Percentiles rank a stretch among this genome's conserved stretches.
Evolutionary conservation across 495 filamentous ascomycete genomes (phyloP).

Genomic region (Extremus antarcticus): DNA sequence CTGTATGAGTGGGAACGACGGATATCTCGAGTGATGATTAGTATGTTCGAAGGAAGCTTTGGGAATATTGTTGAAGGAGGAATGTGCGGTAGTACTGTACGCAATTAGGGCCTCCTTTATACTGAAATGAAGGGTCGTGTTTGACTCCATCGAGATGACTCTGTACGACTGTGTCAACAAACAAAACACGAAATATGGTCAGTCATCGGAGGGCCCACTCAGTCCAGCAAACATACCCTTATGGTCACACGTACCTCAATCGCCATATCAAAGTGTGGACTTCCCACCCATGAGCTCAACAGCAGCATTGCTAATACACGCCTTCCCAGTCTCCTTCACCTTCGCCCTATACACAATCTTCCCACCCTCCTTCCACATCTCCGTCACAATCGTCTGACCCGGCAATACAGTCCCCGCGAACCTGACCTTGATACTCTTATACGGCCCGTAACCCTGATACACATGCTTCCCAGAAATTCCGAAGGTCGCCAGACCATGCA

Average conservation of each 20-base stretch:
- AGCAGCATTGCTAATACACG: constrained; percentile 76
- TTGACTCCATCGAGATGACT: too few species aligned
- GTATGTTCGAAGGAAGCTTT: too few species aligned
- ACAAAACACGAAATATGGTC: too few species aligned
- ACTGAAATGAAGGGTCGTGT: too few species aligned
- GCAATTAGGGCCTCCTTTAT: too few species aligned
- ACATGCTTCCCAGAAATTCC: constrained; percentile 86
- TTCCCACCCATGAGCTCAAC: constrained; percentile 57
- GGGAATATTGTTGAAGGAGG: too few species aligned
- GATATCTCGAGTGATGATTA: too few species aligned
- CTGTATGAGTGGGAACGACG: too few species aligned
- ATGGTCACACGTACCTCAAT: background rate
- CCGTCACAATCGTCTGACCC: constrained; percentile 86
- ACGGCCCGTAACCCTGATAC: constrained; percentile 68
- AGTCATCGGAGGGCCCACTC: background rate
- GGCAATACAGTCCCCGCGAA: constrained; percentile 89
- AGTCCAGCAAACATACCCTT: background rate
- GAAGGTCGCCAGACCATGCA: constrained; percentile 93
- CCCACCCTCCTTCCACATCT: constrained; percentile 94
- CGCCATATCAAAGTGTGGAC: constrained; percentile 43
- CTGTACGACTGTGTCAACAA: too few species aligned
- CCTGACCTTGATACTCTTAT: constrained; percentile 90
- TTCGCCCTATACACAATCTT: constrained; percentile 84
- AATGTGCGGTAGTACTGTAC: too few species aligned
- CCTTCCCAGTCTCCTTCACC: constrained; percentile 93